Evolutionary conservation across 768 basidiomycete species (phyloP), one percentile per base, ranked within the genome.

Genomic region (Mycena galericulata): DNA sequence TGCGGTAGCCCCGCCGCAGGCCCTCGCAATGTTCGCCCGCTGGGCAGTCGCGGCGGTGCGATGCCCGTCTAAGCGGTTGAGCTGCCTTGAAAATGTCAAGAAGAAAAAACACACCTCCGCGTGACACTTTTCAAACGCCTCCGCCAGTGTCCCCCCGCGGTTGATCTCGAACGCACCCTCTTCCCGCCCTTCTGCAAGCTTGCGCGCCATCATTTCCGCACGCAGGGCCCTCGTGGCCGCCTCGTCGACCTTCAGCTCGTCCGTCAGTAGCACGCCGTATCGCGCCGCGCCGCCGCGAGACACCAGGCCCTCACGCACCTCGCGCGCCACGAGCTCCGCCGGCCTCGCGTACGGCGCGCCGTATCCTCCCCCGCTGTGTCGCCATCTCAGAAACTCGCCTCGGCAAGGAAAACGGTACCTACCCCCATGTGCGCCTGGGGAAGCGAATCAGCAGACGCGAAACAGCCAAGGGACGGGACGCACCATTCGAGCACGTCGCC

Each of bases 401-500:
- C 6, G 20, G 22, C 14, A 22, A 32, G 4, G 8, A 51, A n/a
- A 51, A 40, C 6, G 14, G 11, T 11, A 65, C 73, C 47, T 26
- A 74, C 77, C 77, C 77, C 77, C 77, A 78, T 22, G 77, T 78
- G 6, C 74, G 45, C 69, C 69, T 70, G 24, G 20, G 26, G 17
- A 29, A 45, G 20, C 3, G 41, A n/a, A 18, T 55, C 15, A 60
- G 58, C 34, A 30, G 29, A 17, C 5, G 32, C 20, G 6, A 15
- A 32, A 7, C 5, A 40, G 10, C 6, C 24, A 9, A 27, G 7
- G 8, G 17, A 8, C n/a, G 2, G 30, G 14, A 56, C 69, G 32
- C 27, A 70, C 77, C 77, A 78, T 55, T 74, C 73, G 8, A 78
- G 72, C 1, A 75, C 68, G 69, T 78, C 77, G 15, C 75, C 76